Percentiles rank a stretch among this genome's conserved stretches.
Conservation (phyloP, 495 filamentous ascomycete species). For the Cetradonia linearis region DNA sequence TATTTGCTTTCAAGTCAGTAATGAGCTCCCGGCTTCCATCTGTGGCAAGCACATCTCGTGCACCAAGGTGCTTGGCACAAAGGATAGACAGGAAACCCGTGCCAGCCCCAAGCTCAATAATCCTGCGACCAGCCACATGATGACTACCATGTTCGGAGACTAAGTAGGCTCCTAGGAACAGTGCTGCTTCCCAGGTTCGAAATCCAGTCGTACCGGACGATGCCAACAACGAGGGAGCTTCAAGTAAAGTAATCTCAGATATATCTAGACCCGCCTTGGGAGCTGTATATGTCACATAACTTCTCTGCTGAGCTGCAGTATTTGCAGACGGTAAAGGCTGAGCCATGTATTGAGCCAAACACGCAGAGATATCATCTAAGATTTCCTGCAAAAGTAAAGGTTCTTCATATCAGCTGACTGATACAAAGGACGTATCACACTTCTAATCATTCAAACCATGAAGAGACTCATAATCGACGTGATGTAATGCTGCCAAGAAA, state of each 20-base stretch:
- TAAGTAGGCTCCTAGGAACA: slow-evolving; percentile 75
- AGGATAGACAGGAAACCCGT: slow-evolving; percentile 79
- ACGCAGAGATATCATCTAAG: slow-evolving; percentile 57
- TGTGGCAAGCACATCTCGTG: slow-evolving; percentile 56
- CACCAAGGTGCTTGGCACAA: slow-evolving; percentile 62
- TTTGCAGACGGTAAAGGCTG: slow-evolving; percentile 49
- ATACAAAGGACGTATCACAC: not conserved
- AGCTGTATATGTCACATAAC: slow-evolving; percentile 62
- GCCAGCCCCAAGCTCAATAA: slow-evolving; percentile 84
- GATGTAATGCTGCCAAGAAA: too few species aligned
- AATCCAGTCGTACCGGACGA: slow-evolving; percentile 71
- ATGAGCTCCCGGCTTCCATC: slow-evolving; percentile 72
- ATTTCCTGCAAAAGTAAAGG: slow-evolving; percentile 50
- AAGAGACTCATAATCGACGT: too few species aligned
- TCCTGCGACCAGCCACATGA: slow-evolving; percentile 43
- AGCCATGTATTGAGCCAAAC: slow-evolving; percentile 48
- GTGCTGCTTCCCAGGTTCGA: slow-evolving; percentile 86
- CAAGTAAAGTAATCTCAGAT: slow-evolving; percentile 46
- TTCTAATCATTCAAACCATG: too few species aligned
- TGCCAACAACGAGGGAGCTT: slow-evolving; percentile 65
- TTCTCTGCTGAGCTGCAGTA: slow-evolving; percentile 59
- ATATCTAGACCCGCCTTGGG: slow-evolving; percentile 28
- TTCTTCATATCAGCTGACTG: slow-evolving; percentile 21
- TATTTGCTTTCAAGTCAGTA: slow-evolving; percentile 54
- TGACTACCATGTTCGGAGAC: slow-evolving; percentile 33